These are phyloP conservation scores for Ambrosiella beaveri DNA, from an alignment of 2,329 filamentous ascomycete genomes.

Conservation along the genomic window DNA sequence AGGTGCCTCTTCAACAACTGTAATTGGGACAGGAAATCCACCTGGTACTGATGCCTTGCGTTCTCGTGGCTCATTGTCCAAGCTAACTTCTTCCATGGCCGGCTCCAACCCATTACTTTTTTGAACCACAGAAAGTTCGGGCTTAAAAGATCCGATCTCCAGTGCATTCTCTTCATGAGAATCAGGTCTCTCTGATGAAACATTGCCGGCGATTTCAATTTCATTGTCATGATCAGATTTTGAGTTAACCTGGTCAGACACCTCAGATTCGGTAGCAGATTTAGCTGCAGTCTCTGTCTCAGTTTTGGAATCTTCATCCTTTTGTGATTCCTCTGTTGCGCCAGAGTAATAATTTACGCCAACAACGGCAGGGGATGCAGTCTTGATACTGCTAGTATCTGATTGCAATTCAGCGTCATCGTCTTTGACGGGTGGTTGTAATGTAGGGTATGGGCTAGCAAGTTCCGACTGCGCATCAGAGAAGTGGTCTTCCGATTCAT, in stretches of 20 bases:
- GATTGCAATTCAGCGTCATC: slow-evolving; percentile 1
- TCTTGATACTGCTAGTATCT: slow-evolving; percentile 20
- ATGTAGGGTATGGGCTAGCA: slow-evolving; percentile 23
- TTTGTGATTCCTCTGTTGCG: slow-evolving; percentile 31
- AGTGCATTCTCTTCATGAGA: too few species aligned
- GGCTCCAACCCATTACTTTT: not conserved
- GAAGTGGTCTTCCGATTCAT: slow-evolving; percentile 51
- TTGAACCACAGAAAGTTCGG: not conserved
- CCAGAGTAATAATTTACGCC: too few species aligned
- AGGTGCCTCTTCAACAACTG: slow-evolving; percentile 34
- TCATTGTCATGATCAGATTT: too few species aligned
- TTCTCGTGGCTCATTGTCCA: not conserved
- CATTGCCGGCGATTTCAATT: too few species aligned
- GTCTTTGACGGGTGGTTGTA: slow-evolving; percentile 33
- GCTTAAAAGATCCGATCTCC: too few species aligned
- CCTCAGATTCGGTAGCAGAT: not conserved
- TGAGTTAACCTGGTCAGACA: not conserved
- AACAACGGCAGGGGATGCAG: slow-evolving; percentile 24
- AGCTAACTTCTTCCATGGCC: not conserved
- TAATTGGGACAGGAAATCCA: slow-evolving; percentile 27
- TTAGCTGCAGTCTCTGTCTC: not conserved
- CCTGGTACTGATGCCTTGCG: slow-evolving; percentile 1
- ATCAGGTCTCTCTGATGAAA: too few species aligned
- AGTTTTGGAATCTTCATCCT: slow-evolving; percentile 16
- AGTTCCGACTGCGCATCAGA: slow-evolving; percentile 44